A percentile compares a stretch with the other conserved stretches of the same genome.
phyloP scores from a whole-genome alignment of 2,329 filamentous ascomycete genomes.

The Colletotrichum noveboracense region DNA sequence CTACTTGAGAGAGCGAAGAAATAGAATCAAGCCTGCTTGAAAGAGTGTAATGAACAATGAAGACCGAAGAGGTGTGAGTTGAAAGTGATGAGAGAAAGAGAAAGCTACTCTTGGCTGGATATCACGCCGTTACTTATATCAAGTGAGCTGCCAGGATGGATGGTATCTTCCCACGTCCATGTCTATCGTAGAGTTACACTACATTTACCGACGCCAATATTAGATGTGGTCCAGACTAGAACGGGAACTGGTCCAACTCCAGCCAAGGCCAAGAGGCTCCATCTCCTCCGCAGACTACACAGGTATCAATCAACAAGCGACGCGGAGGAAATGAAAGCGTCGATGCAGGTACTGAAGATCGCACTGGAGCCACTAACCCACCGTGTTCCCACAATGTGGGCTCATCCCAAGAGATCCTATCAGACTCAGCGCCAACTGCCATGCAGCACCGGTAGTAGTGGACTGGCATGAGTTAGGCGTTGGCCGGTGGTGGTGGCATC shows the following conservation, averaged over 20 bases:
- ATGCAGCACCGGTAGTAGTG: background rate
- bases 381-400: constrained; percentile 3
- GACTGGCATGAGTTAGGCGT: background rate
- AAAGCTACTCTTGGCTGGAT: background rate
- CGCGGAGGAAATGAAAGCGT: constrained; percentile 20
- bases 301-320: constrained; percentile 17
- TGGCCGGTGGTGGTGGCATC: background rate
- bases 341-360: constrained; percentile 19
- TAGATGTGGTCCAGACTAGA: background rate
- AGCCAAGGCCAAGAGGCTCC: background rate
- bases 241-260: background rate
- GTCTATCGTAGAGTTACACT: background rate
- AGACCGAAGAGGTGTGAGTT: background rate
- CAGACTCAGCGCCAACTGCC: background rate
- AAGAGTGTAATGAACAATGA: constrained; percentile 9
- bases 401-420: background rate
- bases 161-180: background rate
- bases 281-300: constrained; percentile 1
- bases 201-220: background rate
- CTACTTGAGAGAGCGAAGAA: constrained; percentile 9
- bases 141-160: background rate
- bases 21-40: constrained; percentile 20
- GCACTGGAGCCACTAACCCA: constrained; percentile 11
- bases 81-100: background rate
- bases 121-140: constrained; percentile 15